Evolutionary conservation across 192 early-diverging fungal species (phyloP), one percentile per base, ranked within the genome.

Genomic region (Martensiomyces pterosporus): DNA sequence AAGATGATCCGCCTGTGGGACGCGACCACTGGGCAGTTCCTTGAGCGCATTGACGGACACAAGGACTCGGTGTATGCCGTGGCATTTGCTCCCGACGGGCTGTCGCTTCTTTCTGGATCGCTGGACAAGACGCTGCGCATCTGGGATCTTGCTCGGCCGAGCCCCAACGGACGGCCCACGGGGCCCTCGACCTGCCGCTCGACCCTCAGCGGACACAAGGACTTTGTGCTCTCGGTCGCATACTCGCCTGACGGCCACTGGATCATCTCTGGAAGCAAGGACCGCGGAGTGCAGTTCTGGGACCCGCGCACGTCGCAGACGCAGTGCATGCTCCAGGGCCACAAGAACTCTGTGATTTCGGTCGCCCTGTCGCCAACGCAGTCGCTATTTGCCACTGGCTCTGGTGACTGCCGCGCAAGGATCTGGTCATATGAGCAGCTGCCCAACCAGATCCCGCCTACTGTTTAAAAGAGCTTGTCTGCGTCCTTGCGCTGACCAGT

Each of bases 311-410:
- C 79, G 3, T 81, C 70, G 22, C 75, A 81, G 47, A 83, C 79
- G 24, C 84, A 87, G 57, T 87, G 87, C 51, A 86, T 88, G 85
- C 70, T 99, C 60, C 60, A 64, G 49, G 97, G 97, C 18, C 94
- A 97, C 60, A 95, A 94, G 75, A 97, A 99, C 76, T 96, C 94
- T 52, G 96, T 98, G 19, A 95, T 98, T 43, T 88, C 85, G 14
- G 87, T 98, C 21, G 92, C 91, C 5, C 60, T 94, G 52, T 87
- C 83, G 51, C 85, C 86, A 3, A 78, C 67, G 2, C 88, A 89
- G 17, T 84, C 85, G 9, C 69, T 91, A 42, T 94, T 98, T 81
- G 96, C 96, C 4, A 98, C 96, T 14, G 96, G 93, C 13, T 90
- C 89, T 27, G 96, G 96, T 39, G 96, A 98, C 81, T 86, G 80